Percentiles rank a stretch among this genome's conserved stretches.
These are phyloP conservation scores for Noccaea bulbosa DNA, from an alignment of 345 rosid species.

Conservation along the genomic window DNA sequence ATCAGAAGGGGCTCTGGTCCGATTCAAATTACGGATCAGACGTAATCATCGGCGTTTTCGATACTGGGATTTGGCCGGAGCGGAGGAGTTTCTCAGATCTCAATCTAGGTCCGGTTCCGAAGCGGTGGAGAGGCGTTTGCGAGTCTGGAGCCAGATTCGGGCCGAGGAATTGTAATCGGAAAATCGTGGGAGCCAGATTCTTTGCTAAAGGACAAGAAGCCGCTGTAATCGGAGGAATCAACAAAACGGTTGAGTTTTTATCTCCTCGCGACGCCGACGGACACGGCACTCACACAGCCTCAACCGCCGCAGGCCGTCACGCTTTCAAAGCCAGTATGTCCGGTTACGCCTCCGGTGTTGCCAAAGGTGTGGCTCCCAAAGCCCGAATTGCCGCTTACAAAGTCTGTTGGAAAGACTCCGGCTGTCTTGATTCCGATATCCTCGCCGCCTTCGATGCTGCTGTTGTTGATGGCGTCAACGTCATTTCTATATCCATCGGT, in stretches of 20 bases:
- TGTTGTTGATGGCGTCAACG: conserved; percentile 70
- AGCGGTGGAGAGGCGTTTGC: conserved; percentile 80
- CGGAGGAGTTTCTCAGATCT: conserved; percentile 76
- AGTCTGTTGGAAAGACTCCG: conserved; percentile 84
- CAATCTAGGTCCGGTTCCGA: conserved; percentile 75
- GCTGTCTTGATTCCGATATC: conserved; percentile 83
- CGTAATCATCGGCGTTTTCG: conserved; percentile 74
- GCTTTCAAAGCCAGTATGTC: conserved; percentile 70
- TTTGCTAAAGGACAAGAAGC: conserved; percentile 84
- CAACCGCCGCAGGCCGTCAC: conserved; percentile 75
- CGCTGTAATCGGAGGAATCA: conserved; percentile 54
- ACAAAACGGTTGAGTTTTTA: conserved; percentile 71
- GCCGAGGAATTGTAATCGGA: conserved; percentile 58
- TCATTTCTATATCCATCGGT: conserved; percentile 77
- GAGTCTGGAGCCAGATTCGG: conserved; percentile 56
- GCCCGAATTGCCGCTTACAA: conserved; percentile 78
- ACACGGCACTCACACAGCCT: conserved; percentile 87
- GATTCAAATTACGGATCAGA: conserved; percentile 91
- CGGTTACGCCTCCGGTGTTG: conserved; percentile 76
- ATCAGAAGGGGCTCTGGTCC: conserved; percentile 85
- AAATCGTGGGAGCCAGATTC: conserved; percentile 77
- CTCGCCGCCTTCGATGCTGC: conserved; percentile 53
- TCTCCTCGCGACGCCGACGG: conserved; percentile 91
- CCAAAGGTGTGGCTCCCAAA: conserved; percentile 89
- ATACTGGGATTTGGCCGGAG: conserved; percentile 89